phyloP scores from a whole-genome alignment of 164 flowering plant species.

The Malania oleifera region DNA sequence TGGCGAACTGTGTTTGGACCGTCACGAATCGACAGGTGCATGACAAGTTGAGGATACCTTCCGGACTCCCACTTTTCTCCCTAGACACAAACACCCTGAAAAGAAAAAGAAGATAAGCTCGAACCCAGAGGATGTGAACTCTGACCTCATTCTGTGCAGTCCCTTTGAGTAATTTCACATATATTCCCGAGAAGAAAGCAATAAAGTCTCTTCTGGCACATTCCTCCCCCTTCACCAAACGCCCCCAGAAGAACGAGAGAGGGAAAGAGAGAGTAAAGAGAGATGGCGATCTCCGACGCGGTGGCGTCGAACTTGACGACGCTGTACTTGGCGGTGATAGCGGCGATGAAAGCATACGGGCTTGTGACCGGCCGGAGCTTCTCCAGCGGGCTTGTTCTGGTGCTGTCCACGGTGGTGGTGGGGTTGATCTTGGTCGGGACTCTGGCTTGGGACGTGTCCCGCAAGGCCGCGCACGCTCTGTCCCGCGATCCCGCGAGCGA shows the following conservation, averaged over 20 bases:
- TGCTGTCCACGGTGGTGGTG: conserved; percentile 42
- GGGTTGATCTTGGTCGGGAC: conserved; percentile 37
- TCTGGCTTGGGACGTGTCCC: conserved; percentile 68
- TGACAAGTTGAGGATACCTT: background rate
- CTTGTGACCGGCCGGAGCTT: conserved; percentile 43
- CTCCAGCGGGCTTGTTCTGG: conserved; percentile 44
- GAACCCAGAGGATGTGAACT: background rate
- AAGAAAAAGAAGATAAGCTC: conserved; percentile 7
- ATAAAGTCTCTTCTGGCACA: background rate
- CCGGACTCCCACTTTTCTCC: background rate
- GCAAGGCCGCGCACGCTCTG: conserved; percentile 41
- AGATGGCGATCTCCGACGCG: conserved; percentile 55
- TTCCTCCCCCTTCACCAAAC: too few relatives aligned
- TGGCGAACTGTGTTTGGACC: conserved; percentile 2
- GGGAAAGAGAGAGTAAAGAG: background rate
- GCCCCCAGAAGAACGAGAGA: background rate
- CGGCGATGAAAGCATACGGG: conserved; percentile 55
- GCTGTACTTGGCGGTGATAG: conserved; percentile 59
- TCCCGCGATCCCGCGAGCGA: conserved; percentile 23
- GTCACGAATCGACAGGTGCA: conserved; percentile 5
- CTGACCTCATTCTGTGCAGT: conserved; percentile 4
- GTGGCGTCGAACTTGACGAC: conserved; percentile 53
- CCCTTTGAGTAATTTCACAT: too few relatives aligned
- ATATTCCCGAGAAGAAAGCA: conserved; percentile 14
- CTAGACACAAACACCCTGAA: conserved; percentile 1